phyloP scores from a whole-genome alignment of 164 flowering plant genomes.

The Magnolia sinica region DNA sequence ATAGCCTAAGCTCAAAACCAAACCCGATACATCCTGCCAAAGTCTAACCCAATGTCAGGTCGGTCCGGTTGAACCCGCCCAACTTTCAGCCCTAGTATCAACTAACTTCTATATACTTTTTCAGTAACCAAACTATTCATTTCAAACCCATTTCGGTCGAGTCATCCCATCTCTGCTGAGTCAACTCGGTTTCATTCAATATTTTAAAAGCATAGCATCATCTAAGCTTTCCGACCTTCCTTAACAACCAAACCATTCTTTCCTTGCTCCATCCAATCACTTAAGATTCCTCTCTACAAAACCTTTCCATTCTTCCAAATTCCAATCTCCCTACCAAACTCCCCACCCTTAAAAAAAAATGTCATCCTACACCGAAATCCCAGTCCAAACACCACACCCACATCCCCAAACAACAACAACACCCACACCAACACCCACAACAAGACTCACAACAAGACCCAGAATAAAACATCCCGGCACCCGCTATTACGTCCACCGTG shows the following conservation, averaged over 20 bases:
- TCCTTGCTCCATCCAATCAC: background rate
- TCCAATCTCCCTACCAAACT: background rate
- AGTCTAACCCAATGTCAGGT: too few relatives aligned
- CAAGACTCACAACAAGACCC: constrained; percentile 21
- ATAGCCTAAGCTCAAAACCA: too few relatives aligned
- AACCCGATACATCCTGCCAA: too few relatives aligned
- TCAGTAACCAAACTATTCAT: too few relatives aligned
- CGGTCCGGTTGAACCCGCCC: too few relatives aligned
- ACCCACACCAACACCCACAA: background rate
- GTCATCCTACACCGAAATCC: constrained; percentile 12
- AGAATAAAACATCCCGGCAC: constrained; percentile 36
- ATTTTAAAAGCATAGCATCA: too few relatives aligned
- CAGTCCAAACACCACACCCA: background rate
- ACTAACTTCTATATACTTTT: too few relatives aligned
- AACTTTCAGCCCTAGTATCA: too few relatives aligned
- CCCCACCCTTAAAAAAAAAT: background rate
- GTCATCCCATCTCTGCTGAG: too few relatives aligned
- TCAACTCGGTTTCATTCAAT: too few relatives aligned
- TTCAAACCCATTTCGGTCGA: too few relatives aligned
- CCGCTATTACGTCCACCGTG: constrained; percentile 64
- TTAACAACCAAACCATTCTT: background rate
- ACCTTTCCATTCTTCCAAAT: background rate
- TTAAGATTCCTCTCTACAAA: background rate
- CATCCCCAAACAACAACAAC: background rate
- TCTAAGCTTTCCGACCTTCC: background rate